These are phyloP conservation scores for Suillus bovinus DNA, from an alignment of 768 basidiomycete species.

Conservation along the genomic window DNA sequence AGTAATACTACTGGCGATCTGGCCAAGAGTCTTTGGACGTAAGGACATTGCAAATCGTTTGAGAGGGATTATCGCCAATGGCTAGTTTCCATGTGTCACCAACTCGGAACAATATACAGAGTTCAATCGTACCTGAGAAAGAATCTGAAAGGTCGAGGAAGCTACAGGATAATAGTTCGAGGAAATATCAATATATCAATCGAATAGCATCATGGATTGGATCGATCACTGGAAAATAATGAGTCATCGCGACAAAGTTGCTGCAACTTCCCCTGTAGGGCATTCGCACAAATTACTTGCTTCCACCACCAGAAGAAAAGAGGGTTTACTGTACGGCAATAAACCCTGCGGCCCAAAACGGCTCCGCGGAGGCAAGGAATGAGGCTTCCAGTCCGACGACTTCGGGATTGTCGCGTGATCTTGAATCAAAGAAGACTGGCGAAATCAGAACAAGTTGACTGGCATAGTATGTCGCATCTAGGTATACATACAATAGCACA, in stretches of 20 bases:
- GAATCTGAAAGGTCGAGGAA: not conserved
- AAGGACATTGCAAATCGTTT: not conserved
- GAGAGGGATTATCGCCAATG: not conserved
- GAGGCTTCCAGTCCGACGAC: not conserved
- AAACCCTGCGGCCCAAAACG: constrained; percentile 14
- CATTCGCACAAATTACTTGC: constrained; percentile 11
- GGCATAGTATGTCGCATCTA: not conserved
- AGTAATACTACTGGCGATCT: not conserved
- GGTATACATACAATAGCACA: not conserved
- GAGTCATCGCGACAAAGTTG: not conserved
- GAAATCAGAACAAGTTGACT: not conserved
- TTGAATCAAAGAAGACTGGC: not conserved
- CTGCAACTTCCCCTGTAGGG: constrained; percentile 2
- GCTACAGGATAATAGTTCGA: not conserved
- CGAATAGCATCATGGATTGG: not conserved
- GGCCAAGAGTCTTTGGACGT: not conserved
- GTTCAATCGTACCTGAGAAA: not conserved
- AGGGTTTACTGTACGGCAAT: constrained; percentile 21
- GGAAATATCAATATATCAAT: not conserved
- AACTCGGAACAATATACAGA: not conserved
- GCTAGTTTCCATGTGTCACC: not conserved
- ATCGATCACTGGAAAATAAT: not conserved
- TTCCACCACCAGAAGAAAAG: constrained; percentile 20
- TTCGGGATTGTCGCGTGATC: constrained; percentile 6
- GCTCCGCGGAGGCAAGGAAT: constrained; percentile 29